A percentile compares a stretch with the other conserved stretches of the same genome.
Evolutionary conservation across 148 eudicot species (phyloP).

Genomic region (Pharnaceum exiguum): DNA sequence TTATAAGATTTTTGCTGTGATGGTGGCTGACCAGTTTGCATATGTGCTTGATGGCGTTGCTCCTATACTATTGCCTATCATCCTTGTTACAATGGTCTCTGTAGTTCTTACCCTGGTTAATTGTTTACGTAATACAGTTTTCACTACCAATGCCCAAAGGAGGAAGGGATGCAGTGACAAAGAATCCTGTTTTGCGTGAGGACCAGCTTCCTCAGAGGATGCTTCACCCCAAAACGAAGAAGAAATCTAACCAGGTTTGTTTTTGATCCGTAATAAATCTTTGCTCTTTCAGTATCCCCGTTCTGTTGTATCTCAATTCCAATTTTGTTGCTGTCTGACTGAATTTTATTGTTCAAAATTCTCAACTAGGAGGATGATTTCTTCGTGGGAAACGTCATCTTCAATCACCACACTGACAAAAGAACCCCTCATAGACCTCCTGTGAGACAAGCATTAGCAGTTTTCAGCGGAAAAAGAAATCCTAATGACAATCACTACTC

Average conservation of each 20-base stretch:
- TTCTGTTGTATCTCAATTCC: not conserved
- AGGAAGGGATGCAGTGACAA: conserved; percentile 74
- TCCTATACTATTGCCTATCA: not conserved
- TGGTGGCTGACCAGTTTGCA: too few species aligned
- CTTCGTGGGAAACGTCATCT: conserved; percentile 45
- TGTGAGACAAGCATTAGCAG: conserved; percentile 74
- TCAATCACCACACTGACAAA: conserved; percentile 58
- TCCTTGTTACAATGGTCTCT: not conserved
- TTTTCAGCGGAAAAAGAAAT: conserved; percentile 80
- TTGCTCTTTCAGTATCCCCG: not conserved
- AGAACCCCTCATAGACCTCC: conserved; percentile 69
- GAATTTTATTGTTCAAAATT: not conserved
- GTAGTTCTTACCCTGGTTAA: not conserved
- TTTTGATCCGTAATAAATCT: conserved; percentile 5
- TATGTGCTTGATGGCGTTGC: too few species aligned
- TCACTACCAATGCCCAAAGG: conserved; percentile 90
- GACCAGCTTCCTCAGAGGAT: conserved; percentile 80
- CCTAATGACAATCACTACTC: conserved; percentile 90
- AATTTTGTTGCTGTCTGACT: not conserved
- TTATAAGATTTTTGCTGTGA: too few species aligned
- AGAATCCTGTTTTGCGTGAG: conserved; percentile 89
- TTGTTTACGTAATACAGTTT: conserved; percentile 41
- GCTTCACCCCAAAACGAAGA: conserved; percentile 69
- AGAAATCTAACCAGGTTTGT: conserved; percentile 54
- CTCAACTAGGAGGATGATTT: conserved; percentile 52